Evolutionary conservation across 805 yeast species (phyloP).

Genomic region (Ogataea pignaliae): DNA sequence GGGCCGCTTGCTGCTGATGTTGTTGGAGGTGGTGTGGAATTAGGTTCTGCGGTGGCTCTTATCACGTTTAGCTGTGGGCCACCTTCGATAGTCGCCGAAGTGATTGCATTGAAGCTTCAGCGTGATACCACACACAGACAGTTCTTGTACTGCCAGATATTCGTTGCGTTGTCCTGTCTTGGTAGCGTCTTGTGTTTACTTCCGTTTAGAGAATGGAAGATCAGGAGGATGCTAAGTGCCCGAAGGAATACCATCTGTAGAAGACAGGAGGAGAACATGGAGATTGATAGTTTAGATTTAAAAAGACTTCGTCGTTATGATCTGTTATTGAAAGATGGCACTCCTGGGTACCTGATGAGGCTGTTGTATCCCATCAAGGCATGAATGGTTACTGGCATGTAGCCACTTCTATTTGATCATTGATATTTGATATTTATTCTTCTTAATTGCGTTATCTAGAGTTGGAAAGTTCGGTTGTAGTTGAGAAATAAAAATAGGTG

Average conservation of each 20-base stretch:
- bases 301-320: conserved; percentile 14
- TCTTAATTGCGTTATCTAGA: too few relatives aligned
- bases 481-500: neutral
- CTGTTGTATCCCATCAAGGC: conserved; percentile 28
- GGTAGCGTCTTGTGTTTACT: conserved; percentile 39
- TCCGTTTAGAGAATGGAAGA: conserved; percentile 52
- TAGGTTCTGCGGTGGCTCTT: conserved; percentile 26
- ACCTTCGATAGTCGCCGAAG: conserved; percentile 30
- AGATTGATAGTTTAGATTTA: conserved; percentile 2
- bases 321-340: conserved; percentile 5
- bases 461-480: neutral
- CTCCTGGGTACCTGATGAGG: conserved; percentile 14
- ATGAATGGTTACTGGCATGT: too few relatives aligned
- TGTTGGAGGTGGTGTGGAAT: conserved; percentile 27
- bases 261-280: conserved; percentile 2
- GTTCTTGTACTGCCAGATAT: conserved; percentile 56
- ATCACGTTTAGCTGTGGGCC: conserved; percentile 26
- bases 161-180: conserved; percentile 47
- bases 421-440: too few relatives aligned
- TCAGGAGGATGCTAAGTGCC: conserved; percentile 35
- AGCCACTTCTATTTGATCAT: too few relatives aligned
- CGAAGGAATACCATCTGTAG: conserved; percentile 11
- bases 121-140: conserved; percentile 34
- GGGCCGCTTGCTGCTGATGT: conserved; percentile 33
- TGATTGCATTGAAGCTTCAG: conserved; percentile 27